Conservation (phyloP, 129 eudicot genomes). For the Artemisia tridentata region DNA sequence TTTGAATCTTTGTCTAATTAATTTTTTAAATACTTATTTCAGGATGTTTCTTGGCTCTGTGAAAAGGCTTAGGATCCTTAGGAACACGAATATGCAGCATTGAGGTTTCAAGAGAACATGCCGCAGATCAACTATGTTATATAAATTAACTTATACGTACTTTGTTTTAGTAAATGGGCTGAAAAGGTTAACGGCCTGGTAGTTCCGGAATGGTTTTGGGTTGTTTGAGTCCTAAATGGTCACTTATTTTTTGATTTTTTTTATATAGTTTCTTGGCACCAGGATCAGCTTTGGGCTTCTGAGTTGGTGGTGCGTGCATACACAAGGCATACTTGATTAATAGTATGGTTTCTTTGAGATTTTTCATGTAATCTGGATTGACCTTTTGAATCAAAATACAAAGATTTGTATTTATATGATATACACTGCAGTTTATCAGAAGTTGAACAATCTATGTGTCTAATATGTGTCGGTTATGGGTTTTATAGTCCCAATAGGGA, state of each 20-base stretch:
- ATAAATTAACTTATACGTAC: slow-evolving; percentile 16
- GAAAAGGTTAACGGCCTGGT: not conserved
- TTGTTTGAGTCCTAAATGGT: not conserved
- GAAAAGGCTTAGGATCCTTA: slow-evolving; percentile 83
- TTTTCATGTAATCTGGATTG: slow-evolving; percentile 19
- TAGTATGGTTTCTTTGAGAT: slow-evolving; percentile 22
- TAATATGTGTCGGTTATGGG: not conserved
- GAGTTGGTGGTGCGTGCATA: slow-evolving; percentile 23
- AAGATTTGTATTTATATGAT: slow-evolving; percentile 7
- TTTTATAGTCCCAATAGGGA: too few relatives aligned
- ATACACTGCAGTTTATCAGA: too few relatives aligned
- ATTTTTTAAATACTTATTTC: slow-evolving; percentile 15
- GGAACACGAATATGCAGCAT: slow-evolving; percentile 31
- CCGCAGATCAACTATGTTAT: slow-evolving; percentile 7
- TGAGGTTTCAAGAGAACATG: slow-evolving; percentile 18
- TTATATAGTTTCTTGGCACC: slow-evolving; percentile 22
- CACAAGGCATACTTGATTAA: slow-evolving; percentile 6
- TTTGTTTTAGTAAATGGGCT: not conserved
- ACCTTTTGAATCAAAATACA: slow-evolving; percentile 10
- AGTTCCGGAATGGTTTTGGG: not conserved
- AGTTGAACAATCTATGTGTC: too few relatives aligned
- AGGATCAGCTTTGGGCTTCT: slow-evolving; percentile 17
- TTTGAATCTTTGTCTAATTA: not conserved
- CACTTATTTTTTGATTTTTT: slow-evolving; percentile 22
- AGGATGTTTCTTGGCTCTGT: slow-evolving; percentile 85